Evolutionary conservation across 2,329 filamentous ascomycete genomes (phyloP), one percentile per base, ranked within the genome.

Genomic region (Xylariaceae sp.): DNA sequence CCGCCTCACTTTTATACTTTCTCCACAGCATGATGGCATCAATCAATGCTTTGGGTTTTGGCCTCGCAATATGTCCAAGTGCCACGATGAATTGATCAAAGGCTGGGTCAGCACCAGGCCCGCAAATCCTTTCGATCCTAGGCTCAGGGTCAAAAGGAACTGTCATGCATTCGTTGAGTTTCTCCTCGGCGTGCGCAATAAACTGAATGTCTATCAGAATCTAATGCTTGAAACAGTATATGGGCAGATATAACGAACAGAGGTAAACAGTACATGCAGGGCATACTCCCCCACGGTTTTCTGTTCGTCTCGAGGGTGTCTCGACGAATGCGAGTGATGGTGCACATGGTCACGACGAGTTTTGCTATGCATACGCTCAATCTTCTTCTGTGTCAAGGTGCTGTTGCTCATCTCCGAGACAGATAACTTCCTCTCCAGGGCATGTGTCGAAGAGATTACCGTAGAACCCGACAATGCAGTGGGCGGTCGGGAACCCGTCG

Each of bases 221-320:
- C 17, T 21, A 44, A 28, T n/a, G 4, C 50, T 36, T 26, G 14
- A 17, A 16, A 9, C 33, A 17, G 19, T 31, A 45, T 9, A 40
- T 34, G 33, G 33, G 34, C 34, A 40, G 26, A 50, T 53, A 46
- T 52, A 41, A 79, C 85, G 75, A 74, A 91, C 88, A 60, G 93
- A 92, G 64, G 95, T 98, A 75, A 98, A 97, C 39, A 99, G 80
- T 67, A 98, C 94, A 75, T 98, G 94, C 59, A 99, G 80, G 17
- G 95, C 95, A 83, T 96, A 98, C 79, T 99, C 95, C 53, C 92
- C 93, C n/a, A 97, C 93, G 0, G 93, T 97, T 75, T 94, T 96
- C 63, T 89, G 85, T 62, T 96, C 91, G 50, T 89, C 85, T 65
- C 86, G 85, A 66, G 87, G 81, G 67, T 88, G 85, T 53, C 86